Conservation (phyloP, 805 yeast species). For the Starmerella khaoyaiensis region DNA sequence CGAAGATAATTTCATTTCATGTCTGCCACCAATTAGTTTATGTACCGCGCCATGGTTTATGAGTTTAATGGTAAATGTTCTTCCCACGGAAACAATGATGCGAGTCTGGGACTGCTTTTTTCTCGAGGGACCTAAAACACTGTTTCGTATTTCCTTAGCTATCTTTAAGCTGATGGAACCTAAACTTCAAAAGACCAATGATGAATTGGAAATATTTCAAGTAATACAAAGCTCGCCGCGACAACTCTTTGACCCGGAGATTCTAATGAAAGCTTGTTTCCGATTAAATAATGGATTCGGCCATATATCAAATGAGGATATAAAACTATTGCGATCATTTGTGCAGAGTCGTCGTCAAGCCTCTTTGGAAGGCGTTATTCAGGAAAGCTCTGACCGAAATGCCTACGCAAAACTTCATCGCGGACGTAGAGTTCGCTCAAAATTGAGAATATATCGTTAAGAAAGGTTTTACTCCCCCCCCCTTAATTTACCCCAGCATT, state of each 20-base stretch:
- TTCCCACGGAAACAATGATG: conserved; percentile 79
- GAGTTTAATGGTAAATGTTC: conserved; percentile 84
- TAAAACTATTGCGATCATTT: conserved; percentile 61
- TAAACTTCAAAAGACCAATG: conserved; percentile 35
- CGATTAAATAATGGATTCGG: conserved; percentile 60
- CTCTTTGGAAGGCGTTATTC: conserved; percentile 10
- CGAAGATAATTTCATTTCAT: conserved; percentile 40
- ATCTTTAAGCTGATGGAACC: conserved; percentile 66
- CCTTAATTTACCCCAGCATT: background rate
- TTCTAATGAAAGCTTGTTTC: conserved; percentile 60
- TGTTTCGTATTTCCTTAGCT: conserved; percentile 72
- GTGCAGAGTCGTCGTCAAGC: conserved; percentile 39
- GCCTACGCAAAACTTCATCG: conserved; percentile 23
- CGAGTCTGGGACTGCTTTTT: conserved; percentile 92
- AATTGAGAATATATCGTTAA: conserved; percentile 19
- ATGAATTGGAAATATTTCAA: conserved; percentile 60
- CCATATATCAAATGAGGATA: conserved; percentile 69
- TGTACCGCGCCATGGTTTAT: conserved; percentile 97
- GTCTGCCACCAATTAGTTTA: conserved; percentile 78
- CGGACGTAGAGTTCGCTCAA: conserved; percentile 22
- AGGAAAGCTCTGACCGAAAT: conserved; percentile 20
- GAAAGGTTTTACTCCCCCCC: too few relatives aligned
- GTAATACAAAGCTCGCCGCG: conserved; percentile 68
- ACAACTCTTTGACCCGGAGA: conserved; percentile 42
- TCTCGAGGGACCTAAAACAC: conserved; percentile 78